Conservation (phyloP, 345 rosid genomes). For the Luvunga scandens region DNA sequence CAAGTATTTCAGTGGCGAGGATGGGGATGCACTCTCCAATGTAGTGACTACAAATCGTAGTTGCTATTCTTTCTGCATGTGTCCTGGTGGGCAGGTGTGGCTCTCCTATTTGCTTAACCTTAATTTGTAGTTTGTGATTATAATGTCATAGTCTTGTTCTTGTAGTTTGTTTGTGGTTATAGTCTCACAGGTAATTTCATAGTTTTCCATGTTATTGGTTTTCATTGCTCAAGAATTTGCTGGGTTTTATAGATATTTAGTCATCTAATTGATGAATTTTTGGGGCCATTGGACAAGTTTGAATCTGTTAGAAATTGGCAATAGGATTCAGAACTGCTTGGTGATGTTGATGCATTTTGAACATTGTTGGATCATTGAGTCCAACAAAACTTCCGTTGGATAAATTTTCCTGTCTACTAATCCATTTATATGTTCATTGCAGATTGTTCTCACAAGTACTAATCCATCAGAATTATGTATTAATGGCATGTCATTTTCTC, state of each 20-base stretch:
- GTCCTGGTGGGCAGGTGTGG: constrained; percentile 97
- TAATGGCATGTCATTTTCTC: constrained; percentile 98
- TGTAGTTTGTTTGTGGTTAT: too few species aligned
- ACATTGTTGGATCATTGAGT: neutral
- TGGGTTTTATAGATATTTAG: neutral
- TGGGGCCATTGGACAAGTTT: neutral
- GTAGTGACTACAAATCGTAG: constrained; percentile 38
- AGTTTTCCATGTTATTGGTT: neutral
- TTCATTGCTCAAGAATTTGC: neutral
- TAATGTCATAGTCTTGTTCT: neutral
- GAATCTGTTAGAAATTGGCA: neutral
- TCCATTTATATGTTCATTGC: constrained; percentile 11
- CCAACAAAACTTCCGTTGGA: neutral
- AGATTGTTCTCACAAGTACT: constrained; percentile 95
- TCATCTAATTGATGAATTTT: neutral
- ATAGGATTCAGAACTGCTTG: neutral
- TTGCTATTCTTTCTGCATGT: constrained; percentile 99
- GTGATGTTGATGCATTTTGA: neutral
- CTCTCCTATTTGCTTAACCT: constrained; percentile 5
- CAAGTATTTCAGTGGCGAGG: constrained; percentile 46
- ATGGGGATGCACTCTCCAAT: constrained; percentile 27
- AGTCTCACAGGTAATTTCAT: neutral
- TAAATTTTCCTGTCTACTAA: neutral
- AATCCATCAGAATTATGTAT: constrained; percentile 81
- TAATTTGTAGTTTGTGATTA: neutral